Base-by-base conservation (phyloP, 2,329 filamentous ascomycete species). In the Bipolaris sorokiniana region DNA sequence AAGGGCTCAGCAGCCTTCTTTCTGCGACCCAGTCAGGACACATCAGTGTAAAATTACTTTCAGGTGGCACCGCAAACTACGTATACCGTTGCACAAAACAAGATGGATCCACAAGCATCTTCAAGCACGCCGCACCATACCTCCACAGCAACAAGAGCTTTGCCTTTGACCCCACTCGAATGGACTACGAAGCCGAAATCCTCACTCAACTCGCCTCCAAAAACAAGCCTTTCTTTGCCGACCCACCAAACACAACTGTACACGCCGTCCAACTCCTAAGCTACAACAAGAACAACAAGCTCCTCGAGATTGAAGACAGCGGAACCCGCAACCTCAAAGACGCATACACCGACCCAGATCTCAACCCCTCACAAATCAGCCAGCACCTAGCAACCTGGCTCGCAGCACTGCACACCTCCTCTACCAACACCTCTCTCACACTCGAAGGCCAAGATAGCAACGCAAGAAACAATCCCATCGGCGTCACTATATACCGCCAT, bases 51-150 rank as follows among this genome's bases (percentile, higher is more conserved):
- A 44, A 59, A 0, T 53, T 68, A 2, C 66, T 78, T 16, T 64
- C 64, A 2, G 75, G 75, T 20, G 74, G 74, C 10, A 73, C 66
- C 5, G 72, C 72, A 18, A 78, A 77, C 49, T 75, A 70, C 48
- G 72, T 76, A 38, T 77, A 73, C 50, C 73, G 75, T 18, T 59
- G 73, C 16, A 61, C 44, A 0, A 44, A 56, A 3, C 37, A 52
- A 1, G 47, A 63, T 26, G 59, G 62, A 28, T 41, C 52, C 16
- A 67, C 63, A 2, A 37, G 40, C 15, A 68, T 78, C 42, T 69
- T 72, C 52, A 77, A 78, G 54, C 74, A 78, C 45, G 73, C 76
- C 20, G 70, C 71, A 4, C 66, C 68, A 7, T 73, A 71, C 26
- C 59, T 75, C 3, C 58, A 62, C 23, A 59, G 53, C 38, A 69